Evolutionary conservation across 305 asterid genomes (phyloP), one percentile per base, ranked within the genome.

Genomic region (Fraxinus sp.): DNA sequence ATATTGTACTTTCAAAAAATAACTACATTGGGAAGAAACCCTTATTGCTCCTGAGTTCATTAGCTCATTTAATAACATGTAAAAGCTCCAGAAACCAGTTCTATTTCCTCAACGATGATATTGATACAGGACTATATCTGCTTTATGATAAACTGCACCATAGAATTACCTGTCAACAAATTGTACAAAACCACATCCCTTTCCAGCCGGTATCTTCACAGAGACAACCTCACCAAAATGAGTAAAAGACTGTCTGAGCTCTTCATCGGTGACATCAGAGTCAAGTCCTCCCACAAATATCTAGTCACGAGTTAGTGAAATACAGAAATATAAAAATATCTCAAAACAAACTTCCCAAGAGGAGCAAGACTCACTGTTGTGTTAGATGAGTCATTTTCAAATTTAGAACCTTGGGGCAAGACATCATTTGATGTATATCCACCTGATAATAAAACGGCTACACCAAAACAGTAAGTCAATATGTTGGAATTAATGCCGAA

Each of bases 101-200:
- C 14, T 57, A 11, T 75, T 24, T 55, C 79, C 71, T n/a, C 7
- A 68, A 62, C 20, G 4, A 24, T 26, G 18, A 59, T 35, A 52
- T 20, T 49, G 74, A 44, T 8, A 49, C 14, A 59, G 22, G 62
- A 44, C 59, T 32, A n/a, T 2, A 52, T 22, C 52, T 8, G 35
- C 39, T 37, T 57, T 64, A 74, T 30, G 39, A 37, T 7, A 83
- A 68, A 84, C 57, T 64, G 74, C 11, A 83, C 84, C 28, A 79
- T 41, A 79, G 62, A 82, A 70, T 86, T 89, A 93, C 99, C 99
- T 89, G 87, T 85, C 89, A 30, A 91, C 90, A 79, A 90, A 92
- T 88, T 96, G 99, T 37, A 96, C 98, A 80, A 96, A 96, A 76
- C 99, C 99, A 70, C 99, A 96, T 76, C 99, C 97, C 88, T 96